Percentiles rank a stretch among this genome's conserved stretches.
phyloP scores from a whole-genome alignment of 257 asterid genomes.

The Datura wrightii region DNA sequence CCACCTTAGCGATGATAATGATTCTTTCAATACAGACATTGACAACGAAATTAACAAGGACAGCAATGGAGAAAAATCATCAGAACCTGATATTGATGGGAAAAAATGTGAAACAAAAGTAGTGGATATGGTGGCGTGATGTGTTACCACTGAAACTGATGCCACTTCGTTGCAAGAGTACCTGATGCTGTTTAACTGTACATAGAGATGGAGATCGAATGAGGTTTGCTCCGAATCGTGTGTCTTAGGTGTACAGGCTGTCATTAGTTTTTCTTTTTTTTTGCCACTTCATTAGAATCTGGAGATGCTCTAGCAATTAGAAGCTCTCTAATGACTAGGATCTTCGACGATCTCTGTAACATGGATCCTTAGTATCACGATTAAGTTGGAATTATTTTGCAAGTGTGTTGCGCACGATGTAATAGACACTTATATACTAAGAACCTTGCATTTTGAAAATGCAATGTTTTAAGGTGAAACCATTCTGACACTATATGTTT shows the following conservation, averaged over 20 bases:
- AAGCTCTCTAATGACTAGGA: conserved; percentile 16
- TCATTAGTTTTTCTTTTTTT: conserved; percentile 24
- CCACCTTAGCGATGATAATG: conserved; percentile 31
- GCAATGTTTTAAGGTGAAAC: not conserved
- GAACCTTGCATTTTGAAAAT: not conserved
- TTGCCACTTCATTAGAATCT: not conserved
- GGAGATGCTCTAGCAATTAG: conserved; percentile 12
- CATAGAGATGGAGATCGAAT: conserved; percentile 41
- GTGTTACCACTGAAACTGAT: not conserved
- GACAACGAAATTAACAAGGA: conserved; percentile 31
- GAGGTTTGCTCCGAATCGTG: conserved; percentile 21
- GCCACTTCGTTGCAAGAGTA: conserved; percentile 33
- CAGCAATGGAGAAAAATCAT: conserved; percentile 48
- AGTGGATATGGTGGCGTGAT: conserved; percentile 43
- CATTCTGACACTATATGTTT: not conserved
- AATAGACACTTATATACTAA: not conserved
- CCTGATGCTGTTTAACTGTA: conserved; percentile 48
- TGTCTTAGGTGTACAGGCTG: not conserved
- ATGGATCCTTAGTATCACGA: not conserved
- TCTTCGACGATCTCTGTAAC: not conserved
- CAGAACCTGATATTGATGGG: conserved; percentile 55
- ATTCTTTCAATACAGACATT: conserved; percentile 34
- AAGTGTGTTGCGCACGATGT: not conserved
- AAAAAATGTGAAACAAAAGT: conserved; percentile 50
- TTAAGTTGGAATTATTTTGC: not conserved